Evolutionary conservation across 2,329 filamentous ascomycete genomes (phyloP), one percentile per base, ranked within the genome.

Genomic region (Phialophora chinensis): DNA sequence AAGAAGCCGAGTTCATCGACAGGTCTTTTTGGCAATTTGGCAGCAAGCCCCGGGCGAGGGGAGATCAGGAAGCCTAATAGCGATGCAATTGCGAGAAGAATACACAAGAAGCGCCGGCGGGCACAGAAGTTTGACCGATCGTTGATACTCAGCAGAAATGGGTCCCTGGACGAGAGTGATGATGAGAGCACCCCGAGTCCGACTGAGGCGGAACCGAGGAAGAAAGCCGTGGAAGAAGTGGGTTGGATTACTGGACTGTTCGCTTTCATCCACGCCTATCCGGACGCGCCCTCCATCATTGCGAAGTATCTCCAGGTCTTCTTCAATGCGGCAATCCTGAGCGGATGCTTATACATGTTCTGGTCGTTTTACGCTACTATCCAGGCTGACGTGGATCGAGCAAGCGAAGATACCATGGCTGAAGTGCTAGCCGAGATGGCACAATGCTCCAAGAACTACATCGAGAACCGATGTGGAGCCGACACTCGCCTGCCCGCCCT

Each of bases 341-440:
- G 77, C 12, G 73, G 84, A 1, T 78, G 79, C 3, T 80, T 85
- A 49, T 94, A 90, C 77, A 82, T 92, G 52, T 82, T 91, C 38
- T 92, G 89, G 80, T 83, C 86, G 1, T 85, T 92, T 72, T 86
- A 91, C 70, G 81, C 84, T 14, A 90, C 91, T 8, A 87, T 95
- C 60, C 88, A 88, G 14, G 84, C 85, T 27, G 93, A 97, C 76
- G 89, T 97, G 38, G 83, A 88, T 67, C 87, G 90, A 60, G 91
- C 90, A 42, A 88, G 90, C 10, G 84, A 89, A 53, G 87, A 88
- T 62, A 89, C 88, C 12, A 87, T 88, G n/a, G 82, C 86, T 1
- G 86, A 87, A 14, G 86, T 95, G 25, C 79, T 93, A 67, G 85
- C 87, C 11, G 88, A 92, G 69, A 95, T 95, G 77, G 84, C 87